phyloP scores from a whole-genome alignment of 192 early-diverging fungal species.

The Podochytrium sp. region DNA sequence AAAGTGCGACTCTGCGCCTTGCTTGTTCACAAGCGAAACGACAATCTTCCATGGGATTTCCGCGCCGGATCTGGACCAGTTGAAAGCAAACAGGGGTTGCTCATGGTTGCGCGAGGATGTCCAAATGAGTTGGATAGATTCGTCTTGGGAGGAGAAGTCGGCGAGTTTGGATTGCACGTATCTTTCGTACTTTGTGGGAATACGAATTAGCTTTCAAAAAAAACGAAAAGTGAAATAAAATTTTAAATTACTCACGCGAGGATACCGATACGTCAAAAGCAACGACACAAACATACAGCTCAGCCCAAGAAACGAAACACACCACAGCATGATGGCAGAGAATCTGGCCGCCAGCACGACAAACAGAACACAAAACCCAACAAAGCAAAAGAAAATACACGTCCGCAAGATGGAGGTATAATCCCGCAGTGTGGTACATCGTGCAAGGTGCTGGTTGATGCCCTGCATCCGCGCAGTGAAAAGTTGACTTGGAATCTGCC shows the following conservation, averaged over 20 bases:
- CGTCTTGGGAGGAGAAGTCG: conserved; percentile 2
- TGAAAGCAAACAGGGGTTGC: conserved; percentile 21
- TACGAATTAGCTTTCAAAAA: not conserved
- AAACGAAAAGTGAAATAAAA: not conserved
- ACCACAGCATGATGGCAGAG: conserved; percentile 17
- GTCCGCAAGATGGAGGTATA: not conserved
- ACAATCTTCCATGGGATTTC: conserved; percentile 23
- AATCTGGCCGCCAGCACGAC: conserved; percentile 2
- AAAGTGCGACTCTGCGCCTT: conserved; percentile 16
- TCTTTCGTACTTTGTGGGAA: conserved; percentile 1
- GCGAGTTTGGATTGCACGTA: conserved; percentile 12
- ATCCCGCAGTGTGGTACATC: conserved; percentile 10
- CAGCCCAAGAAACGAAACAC: not conserved
- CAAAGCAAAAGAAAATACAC: conserved; percentile 6
- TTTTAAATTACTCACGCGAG: not conserved
- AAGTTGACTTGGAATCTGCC: conserved; percentile 11
- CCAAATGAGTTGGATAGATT: conserved; percentile 22
- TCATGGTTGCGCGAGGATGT: conserved; percentile 16
- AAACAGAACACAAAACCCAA: conserved; percentile 13
- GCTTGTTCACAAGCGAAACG: conserved; percentile 22
- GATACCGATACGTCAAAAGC: conserved; percentile 8
- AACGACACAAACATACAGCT: not conserved
- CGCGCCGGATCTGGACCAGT: conserved; percentile 1
- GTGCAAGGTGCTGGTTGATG: conserved; percentile 7
- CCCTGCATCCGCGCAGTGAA: not conserved